Conservation (phyloP, 164 flowering plant species). For the Umbilicus rupestris region DNA sequence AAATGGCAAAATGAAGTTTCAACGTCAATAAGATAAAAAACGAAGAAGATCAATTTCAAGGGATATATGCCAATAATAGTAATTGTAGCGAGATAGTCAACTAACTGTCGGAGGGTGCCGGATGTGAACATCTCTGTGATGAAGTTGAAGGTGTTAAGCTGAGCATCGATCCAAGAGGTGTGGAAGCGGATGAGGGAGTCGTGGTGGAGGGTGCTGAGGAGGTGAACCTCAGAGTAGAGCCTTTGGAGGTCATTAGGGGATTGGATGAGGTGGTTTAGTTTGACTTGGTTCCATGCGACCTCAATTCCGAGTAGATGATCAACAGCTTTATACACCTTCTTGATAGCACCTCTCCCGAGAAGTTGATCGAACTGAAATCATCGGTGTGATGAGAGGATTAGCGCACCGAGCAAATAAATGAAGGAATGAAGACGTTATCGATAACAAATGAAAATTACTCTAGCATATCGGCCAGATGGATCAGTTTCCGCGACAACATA, state of each 20-base stretch:
- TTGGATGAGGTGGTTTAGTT: constrained; percentile 26
- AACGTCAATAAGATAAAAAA: too few species aligned
- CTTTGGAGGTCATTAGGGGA: constrained; percentile 33
- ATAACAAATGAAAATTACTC: constrained; percentile 18
- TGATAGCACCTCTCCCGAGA: constrained; percentile 40
- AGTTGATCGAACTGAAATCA: constrained; percentile 27
- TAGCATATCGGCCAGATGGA: constrained; percentile 32
- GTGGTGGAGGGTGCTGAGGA: constrained; percentile 35
- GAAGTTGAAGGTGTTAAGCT: constrained; percentile 31
- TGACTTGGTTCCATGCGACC: constrained; percentile 44
- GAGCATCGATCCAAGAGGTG: constrained; percentile 36
- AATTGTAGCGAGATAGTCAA: neutral
- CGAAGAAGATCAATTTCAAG: too few species aligned
- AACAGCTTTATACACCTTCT: constrained; percentile 42
- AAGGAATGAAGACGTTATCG: neutral
- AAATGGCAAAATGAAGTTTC: neutral
- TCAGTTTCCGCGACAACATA: constrained; percentile 28
- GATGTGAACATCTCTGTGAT: constrained; percentile 45
- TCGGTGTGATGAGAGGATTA: neutral
- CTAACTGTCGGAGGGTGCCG: constrained; percentile 35
- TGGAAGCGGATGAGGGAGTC: constrained; percentile 27
- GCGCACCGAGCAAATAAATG: neutral
- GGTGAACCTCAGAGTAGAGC: constrained; percentile 44
- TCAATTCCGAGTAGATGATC: constrained; percentile 38
- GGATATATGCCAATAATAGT: neutral